Evolutionary conservation across 2,329 filamentous ascomycete genomes (phyloP), one percentile per base, ranked within the genome.

Genomic region (Tricladium varicosporioides): DNA sequence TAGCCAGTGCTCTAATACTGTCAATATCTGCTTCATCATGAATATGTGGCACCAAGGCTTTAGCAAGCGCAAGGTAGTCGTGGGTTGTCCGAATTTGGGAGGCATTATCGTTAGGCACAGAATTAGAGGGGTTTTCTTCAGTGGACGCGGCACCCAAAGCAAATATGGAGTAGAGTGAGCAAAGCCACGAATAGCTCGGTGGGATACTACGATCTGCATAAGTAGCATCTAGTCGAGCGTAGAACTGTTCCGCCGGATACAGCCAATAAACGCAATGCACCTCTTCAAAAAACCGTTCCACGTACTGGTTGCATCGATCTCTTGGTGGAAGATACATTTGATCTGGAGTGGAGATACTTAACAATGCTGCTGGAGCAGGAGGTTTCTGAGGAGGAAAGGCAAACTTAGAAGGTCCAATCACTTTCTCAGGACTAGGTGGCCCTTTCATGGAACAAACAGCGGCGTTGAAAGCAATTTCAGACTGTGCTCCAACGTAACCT

Each of bases 1-100:
- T 57, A 19, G 61, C 52, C n/a, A 63, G 53, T 27, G 54, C 61
- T 22, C 61, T 54, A 51, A 63, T 59, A 22, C 61, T 63, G 33
- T 63, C 61, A 48, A 63, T 60, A 52, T 61, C 59, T 27, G 61
- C 61, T 16, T 63, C 61, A 19, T 63, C 61, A 49, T 63, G 59
- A 15, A 61, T 54, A 19, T 55, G 44, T 11, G 61, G 61, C 5
- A 61, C 52, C 13, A 63, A 36, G 3, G 54, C 32, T 49, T 63
- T 63, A 13, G 61, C 61, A 22, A 63, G 51, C 14, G 53, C 50
- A n/a, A 63, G 43, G 44, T 63, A 63, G 14, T 60, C 59, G 5
- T 60, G 48, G 2, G 59, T 60, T 8, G 49, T 54, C 48, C 56
- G 61, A 1, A 36, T 27, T 3, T 27, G 22, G 4, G 22, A 27